These are phyloP conservation scores for Irpex sp. DNA, from an alignment of 1,284 basidiomycete genomes.

Conservation along the genomic window DNA sequence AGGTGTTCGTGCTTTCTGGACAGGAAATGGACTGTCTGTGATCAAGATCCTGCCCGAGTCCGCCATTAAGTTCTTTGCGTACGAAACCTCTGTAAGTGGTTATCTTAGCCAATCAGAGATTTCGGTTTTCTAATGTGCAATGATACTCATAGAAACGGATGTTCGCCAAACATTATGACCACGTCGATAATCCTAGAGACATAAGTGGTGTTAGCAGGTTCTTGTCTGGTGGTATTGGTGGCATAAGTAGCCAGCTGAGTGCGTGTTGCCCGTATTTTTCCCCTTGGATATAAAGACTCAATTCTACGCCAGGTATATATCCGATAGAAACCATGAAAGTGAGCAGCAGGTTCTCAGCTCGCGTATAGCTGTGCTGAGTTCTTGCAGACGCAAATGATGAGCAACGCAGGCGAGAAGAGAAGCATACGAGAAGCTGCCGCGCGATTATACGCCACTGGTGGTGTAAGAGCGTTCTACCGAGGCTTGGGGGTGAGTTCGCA, in stretches of 20 bases:
- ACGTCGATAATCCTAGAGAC: conserved; percentile 85
- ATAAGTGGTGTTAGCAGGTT: conserved; percentile 93
- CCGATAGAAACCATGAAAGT: conserved; percentile 88
- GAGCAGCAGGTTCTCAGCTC: conserved; percentile 9
- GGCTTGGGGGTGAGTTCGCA: conserved; percentile 73
- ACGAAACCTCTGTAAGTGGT: conserved; percentile 82
- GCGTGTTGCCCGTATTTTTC: conserved; percentile 26
- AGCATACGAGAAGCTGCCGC: conserved; percentile 58
- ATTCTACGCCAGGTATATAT: conserved; percentile 63
- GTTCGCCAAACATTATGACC: conserved; percentile 90
- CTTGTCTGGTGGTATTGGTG: conserved; percentile 93
- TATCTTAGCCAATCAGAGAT: conserved; percentile 12
- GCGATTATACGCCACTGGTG: conserved; percentile 79
- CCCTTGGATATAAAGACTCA: conserved; percentile 4
- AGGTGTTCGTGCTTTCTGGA: conserved; percentile 92
- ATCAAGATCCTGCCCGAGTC: conserved; percentile 96
- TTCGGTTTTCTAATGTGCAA: conserved; percentile 4
- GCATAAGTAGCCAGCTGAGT: conserved; percentile 92
- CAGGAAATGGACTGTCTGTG: conserved; percentile 78
- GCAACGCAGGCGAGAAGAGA: conserved; percentile 64
- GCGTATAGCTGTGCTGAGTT: conserved; percentile 4
- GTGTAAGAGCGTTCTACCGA: conserved; percentile 84
- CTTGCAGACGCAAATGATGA: conserved; percentile 89
- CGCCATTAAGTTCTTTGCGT: conserved; percentile 97
- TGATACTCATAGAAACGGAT: conserved; percentile 70